Percentiles rank a stretch among this genome's conserved stretches.
Conservation (phyloP, 2,329 filamentous ascomycete species). For the Eurotiales sp. region DNA sequence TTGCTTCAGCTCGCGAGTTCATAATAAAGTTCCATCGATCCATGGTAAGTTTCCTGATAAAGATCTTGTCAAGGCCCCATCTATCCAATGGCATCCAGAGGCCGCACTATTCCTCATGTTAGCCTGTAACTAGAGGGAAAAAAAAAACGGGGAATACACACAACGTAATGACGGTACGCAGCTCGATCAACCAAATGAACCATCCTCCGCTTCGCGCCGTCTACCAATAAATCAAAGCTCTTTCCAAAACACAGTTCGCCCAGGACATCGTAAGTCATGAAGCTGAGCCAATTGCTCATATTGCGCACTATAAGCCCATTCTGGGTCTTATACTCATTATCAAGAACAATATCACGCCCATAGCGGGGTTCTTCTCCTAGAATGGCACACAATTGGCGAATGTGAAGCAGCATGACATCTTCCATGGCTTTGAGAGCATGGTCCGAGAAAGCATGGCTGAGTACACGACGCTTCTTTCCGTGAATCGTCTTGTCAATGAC, state of each 20-base stretch:
- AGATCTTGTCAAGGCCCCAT: slow-evolving; percentile 62
- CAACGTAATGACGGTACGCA: slow-evolving; percentile 65
- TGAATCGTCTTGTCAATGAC: slow-evolving; percentile 65
- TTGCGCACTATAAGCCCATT: slow-evolving; percentile 28
- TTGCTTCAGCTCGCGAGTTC: slow-evolving; percentile 65
- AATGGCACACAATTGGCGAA: slow-evolving; percentile 59
- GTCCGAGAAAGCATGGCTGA: slow-evolving; percentile 70
- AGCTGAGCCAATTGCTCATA: slow-evolving; percentile 38
- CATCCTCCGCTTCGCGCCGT: slow-evolving; percentile 55
- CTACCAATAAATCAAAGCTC: slow-evolving; percentile 48
- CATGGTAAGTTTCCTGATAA: slow-evolving; percentile 64
- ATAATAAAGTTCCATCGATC: slow-evolving; percentile 67
- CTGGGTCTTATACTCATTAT: slow-evolving; percentile 13
- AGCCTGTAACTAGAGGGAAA: not conserved
- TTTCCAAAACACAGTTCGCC: slow-evolving; percentile 51
- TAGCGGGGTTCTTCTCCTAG: slow-evolving; percentile 20
- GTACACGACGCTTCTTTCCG: slow-evolving; percentile 66
- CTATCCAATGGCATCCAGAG: slow-evolving; percentile 67
- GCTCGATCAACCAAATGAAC: slow-evolving; percentile 64
- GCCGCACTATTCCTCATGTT: slow-evolving; percentile 52
- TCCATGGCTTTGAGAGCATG: slow-evolving; percentile 65
- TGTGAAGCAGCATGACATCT: slow-evolving; percentile 61
- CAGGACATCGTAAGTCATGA: slow-evolving; percentile 51
- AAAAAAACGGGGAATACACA: slow-evolving; percentile 39
- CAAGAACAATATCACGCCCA: slow-evolving; percentile 15